Evolutionary conservation across 768 basidiomycete genomes (phyloP), one percentile per base, ranked within the genome.

Genomic region (Russula griseocarnosa): DNA sequence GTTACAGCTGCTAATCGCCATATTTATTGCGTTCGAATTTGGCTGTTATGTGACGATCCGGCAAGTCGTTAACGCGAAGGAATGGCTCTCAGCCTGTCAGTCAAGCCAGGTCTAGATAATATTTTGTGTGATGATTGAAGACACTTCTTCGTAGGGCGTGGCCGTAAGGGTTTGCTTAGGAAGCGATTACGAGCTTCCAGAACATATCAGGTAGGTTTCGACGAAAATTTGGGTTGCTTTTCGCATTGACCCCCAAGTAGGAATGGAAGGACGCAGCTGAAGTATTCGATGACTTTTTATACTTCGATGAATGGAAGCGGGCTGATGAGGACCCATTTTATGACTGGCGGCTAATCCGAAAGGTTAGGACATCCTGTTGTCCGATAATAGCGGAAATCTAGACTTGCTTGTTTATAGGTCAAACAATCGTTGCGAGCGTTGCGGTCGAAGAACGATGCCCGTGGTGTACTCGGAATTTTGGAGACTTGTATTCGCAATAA

Each of bases 21-120:
- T 86, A 6, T 83, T 97, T 74, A 97, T 98, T 61, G 80, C 84
- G 44, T 79, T 79, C 16, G 89, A 98, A 74, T 98, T 98, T 73
- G 81, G 90, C 16, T 73, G 89, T 30, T 99, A 99, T 70, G 83
- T 98, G 44, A 67, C 92, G 40, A 91, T 94, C 53, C 81, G 96
- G 18, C 96, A 99, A 73, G 71, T 96, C 20, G 97, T 99, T 49
- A 98, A 98, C 71, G 82, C 91, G 5, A 92, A 97, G 72, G 96
- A 99, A 76, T 98, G 87, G 84, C 73, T 96, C 50, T 85, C 88
- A 28, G 93, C 93, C 53, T 98, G 94, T 94, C 72, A 68, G 79
- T 73, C 47, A 13, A 1, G 24, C 51, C 5, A 30, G 18, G 5
- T 22, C 20, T 34, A 46, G 13, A 22, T 46, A 34, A 38, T 20